Base-by-base conservation (phyloP, 768 basidiomycete genomes). In the Hygrophoropsis aurantiaca region DNA sequence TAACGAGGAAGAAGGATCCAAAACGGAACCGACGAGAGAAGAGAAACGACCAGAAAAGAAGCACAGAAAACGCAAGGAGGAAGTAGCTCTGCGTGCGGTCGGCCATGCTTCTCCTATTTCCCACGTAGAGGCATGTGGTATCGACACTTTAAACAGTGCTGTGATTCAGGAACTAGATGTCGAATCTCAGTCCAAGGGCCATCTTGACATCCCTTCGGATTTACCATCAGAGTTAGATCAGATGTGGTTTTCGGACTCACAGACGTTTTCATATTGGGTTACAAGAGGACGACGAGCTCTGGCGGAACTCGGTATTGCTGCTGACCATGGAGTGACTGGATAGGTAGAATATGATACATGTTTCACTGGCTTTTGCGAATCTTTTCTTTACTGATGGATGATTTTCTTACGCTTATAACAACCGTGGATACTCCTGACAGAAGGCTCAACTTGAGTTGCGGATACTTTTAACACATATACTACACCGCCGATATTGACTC, bases 161-260 rank as follows among this genome's bases (percentile, higher is more conserved):
- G 49, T 50, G 25, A 51, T 36, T 19, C 51, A 48, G 7, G 41
- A 53, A 11, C n/a, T 20, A 7, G 4, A 23, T 7, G 15, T 19
- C 19, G 34, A 33, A n/a, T n/a, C 38, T 33, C n/a, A 16, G 27
- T 36, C 50, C 10, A n/a, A 26, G 4, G 15, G 25, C 11, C 15
- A 51, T 4, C n/a, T 15, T 8, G 11, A 8, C 21, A 40, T 35
- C 18, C 21, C 42, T 3, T 21, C 51, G 11, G 52, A 46, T 15
- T 49, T 47, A 27, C 46, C 39, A 24, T 47, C 25, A 32, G 7
- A 44, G 11, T 46, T 42, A 40, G 44, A 44, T 11, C 57, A 47
- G 46, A 61, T 65, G 59, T 87, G 86, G 85, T 87, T 81, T 51
- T 73, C 79, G 38, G 65, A 81, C 25, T 46, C 61, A 5, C 58